These are phyloP conservation scores for Microcyclosporella mali DNA, from an alignment of 2,329 filamentous ascomycete genomes.

Conservation along the genomic window DNA sequence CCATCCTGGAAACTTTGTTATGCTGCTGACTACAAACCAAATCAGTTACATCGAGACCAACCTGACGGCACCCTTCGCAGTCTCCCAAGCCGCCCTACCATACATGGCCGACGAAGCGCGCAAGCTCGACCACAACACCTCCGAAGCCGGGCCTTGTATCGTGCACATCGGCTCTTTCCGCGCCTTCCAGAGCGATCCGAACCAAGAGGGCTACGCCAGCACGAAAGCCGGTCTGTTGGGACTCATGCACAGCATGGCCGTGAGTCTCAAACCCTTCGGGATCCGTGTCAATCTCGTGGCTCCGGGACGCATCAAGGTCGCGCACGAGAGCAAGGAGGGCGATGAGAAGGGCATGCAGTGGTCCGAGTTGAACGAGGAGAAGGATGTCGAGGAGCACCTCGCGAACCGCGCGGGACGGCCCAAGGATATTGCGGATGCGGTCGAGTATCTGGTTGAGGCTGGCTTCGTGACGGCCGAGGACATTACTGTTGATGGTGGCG, in stretches of 20 bases:
- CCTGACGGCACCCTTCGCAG: constrained; percentile 32
- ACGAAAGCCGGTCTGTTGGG: constrained; percentile 46
- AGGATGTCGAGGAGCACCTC: constrained; percentile 43
- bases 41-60: constrained; percentile 34
- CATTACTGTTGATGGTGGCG: constrained; percentile 39
- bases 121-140: constrained; percentile 11
- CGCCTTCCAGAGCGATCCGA: constrained; percentile 42
- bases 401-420: constrained; percentile 46
- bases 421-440: constrained; percentile 39
- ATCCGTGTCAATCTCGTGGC: constrained; percentile 45
- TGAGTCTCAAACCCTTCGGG: constrained; percentile 36
- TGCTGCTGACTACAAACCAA: neutral
- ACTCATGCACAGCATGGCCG: constrained; percentile 45
- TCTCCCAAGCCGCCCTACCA: constrained; percentile 26
- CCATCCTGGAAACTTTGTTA: neutral
- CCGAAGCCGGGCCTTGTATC: constrained; percentile 25
- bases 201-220: constrained; percentile 46
- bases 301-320: constrained; percentile 48
- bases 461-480: constrained; percentile 43
- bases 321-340: constrained; percentile 35
- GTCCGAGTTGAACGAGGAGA: constrained; percentile 36
- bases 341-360: constrained; percentile 38
- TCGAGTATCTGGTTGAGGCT: constrained; percentile 36
- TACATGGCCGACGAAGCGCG: constrained; percentile 23
- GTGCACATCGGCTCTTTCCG: constrained; percentile 47